Evolutionary conservation across 768 basidiomycete species (phyloP), one percentile per base, ranked within the genome.

Genomic region (Thelephora aurantiotincta): DNA sequence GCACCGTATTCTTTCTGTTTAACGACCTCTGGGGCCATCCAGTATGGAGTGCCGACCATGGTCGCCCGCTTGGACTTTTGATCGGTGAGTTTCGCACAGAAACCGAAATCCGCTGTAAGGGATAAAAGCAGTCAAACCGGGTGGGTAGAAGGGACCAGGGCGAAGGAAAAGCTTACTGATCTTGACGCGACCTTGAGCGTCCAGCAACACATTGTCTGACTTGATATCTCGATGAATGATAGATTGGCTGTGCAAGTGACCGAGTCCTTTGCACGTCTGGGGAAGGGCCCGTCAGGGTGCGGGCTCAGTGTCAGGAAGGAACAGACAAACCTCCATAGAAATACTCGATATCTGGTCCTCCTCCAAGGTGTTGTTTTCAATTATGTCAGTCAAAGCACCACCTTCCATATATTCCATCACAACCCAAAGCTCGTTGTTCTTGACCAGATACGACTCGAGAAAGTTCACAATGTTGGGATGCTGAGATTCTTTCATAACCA

Each of bases 331-430:
- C 78, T 98, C 96, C 0, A 83, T 71, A 59, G 74, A 85, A 54
- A 97, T 96, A 57, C 84, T 83, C 12, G 88, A 80, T 44, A 97
- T 94, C 66, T 97, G 92, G 59, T 92, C 89, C 67, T 97, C 92
- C 60, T 88, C 88, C 51, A 98, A 65, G 36, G 87, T 78, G 63
- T 97, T 98, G 56, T 93, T 91, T 69, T 97, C 94, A 57, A 99
- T 97, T 38, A 99, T 84, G 65, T 98, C 94, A 20, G 92, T 97
- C 57, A 99, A 69, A 14, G 94, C 92, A 35, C 96, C 93, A 46
- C 92, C 92, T 64, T 97, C 92, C 92, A 97, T 97, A 60, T 88
- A 94, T 67, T 97, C 92, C 92, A 94, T 97, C 50, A 94, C 91
- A 38, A 96, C 91, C 92, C 92, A 97, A 19, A 96, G 75, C 59